A percentile compares a stretch with the other conserved stretches of the same genome.
Conservation (phyloP, 148 eudicot species). For the Agrostemma githago region DNA sequence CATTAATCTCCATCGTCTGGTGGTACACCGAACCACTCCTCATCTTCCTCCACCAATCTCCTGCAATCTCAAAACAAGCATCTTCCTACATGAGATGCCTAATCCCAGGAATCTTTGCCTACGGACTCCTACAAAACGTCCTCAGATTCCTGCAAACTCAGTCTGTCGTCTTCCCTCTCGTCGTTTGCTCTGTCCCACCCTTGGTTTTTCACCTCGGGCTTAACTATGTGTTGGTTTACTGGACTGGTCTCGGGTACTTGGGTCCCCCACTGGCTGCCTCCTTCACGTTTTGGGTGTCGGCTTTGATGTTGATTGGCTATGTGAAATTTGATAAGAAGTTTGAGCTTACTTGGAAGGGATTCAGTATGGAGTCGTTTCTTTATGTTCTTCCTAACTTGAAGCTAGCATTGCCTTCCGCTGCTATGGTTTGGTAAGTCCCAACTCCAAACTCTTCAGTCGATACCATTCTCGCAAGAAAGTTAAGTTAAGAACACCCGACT, state of each 20-base stretch:
- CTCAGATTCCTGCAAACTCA: slow-evolving; percentile 74
- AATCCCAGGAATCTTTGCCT: slow-evolving; percentile 64
- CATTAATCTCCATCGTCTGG: slow-evolving; percentile 62
- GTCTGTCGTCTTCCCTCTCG: slow-evolving; percentile 47
- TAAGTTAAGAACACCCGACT: no score
- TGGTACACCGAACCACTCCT: slow-evolving; percentile 55
- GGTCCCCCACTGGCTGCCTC: slow-evolving; percentile 72
- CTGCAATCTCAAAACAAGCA: slow-evolving; percentile 44
- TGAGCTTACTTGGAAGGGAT: slow-evolving; percentile 51
- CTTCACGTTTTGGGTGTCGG: slow-evolving; percentile 53
- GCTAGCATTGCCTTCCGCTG: slow-evolving; percentile 74
- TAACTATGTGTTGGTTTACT: slow-evolving; percentile 39
- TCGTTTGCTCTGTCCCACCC: slow-evolving; percentile 44
- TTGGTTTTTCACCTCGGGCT: slow-evolving; percentile 39
- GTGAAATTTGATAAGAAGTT: slow-evolving; percentile 39
- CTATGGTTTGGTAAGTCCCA: slow-evolving; percentile 72
- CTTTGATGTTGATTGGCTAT: slow-evolving; percentile 34
- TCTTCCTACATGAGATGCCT: slow-evolving; percentile 52
- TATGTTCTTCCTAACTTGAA: slow-evolving; percentile 39
- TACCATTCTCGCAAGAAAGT: no score
- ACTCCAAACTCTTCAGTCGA: neutral
- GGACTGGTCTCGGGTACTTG: slow-evolving; percentile 37
- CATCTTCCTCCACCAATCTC: slow-evolving; percentile 52
- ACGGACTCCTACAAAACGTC: slow-evolving; percentile 51
- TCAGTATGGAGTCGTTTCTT: slow-evolving; percentile 38